Evolutionary conservation across 2,329 filamentous ascomycete species (phyloP).

Genomic region (Ophiocordyceps camponoti-floridani): DNA sequence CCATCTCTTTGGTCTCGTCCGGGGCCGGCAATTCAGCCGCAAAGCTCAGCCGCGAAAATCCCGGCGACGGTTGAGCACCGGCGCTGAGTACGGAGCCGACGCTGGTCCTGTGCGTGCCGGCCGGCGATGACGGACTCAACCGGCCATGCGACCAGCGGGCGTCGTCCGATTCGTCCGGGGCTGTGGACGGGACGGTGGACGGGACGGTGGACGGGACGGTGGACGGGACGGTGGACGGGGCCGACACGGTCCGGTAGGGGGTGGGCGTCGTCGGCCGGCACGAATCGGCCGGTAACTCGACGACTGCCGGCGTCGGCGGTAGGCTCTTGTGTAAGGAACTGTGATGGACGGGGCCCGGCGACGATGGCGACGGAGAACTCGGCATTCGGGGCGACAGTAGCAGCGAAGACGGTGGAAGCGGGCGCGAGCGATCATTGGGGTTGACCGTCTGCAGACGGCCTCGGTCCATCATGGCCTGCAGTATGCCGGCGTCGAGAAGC

Average conservation of each 20-base stretch:
- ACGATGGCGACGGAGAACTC: constrained; percentile 6
- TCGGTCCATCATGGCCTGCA: constrained; percentile 50
- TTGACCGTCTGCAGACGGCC: constrained; percentile 43
- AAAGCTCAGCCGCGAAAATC: constrained; percentile 21
- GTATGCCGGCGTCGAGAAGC: constrained; percentile 44
- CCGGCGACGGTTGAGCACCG: constrained; percentile 17
- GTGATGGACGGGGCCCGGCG: constrained; percentile 4
- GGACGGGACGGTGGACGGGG: constrained; percentile 8
- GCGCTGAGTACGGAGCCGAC: constrained; percentile 9
- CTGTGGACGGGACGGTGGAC: too few relatives aligned
- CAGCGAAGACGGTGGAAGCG: constrained; percentile 8
- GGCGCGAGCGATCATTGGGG: constrained; percentile 25
- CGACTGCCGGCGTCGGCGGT: constrained; percentile 1
- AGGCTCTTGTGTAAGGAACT: neutral
- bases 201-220: too few relatives aligned
- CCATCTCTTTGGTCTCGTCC: constrained; percentile 12
- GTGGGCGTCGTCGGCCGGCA: constrained; percentile 20
- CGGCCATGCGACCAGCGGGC: constrained; percentile 22
- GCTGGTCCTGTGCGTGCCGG: constrained; percentile 9
- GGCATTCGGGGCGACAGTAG: constrained; percentile 3
- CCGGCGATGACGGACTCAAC: constrained; percentile 8
- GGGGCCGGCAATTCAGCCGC: constrained; percentile 27
- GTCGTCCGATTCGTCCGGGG: constrained; percentile 8
- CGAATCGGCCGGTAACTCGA: constrained; percentile 29
- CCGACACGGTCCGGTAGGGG: constrained; percentile 7